These are phyloP conservation scores for Phoma sp. DNA, from an alignment of 2,329 filamentous ascomycete genomes.

Conservation along the genomic window DNA sequence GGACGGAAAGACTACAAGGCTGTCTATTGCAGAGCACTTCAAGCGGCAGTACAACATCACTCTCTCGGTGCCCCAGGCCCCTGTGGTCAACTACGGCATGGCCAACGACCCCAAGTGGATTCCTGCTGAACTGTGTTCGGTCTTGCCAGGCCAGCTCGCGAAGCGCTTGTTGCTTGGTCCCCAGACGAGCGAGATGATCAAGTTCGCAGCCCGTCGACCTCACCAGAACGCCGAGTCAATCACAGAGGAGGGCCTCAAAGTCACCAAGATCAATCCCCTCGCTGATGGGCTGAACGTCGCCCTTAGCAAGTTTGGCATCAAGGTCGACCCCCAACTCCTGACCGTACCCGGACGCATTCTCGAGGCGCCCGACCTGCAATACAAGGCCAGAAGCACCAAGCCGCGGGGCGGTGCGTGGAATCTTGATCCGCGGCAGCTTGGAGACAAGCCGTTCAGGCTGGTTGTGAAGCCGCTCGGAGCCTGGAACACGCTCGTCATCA, in stretches of 20 bases:
- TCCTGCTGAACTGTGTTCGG: constrained; percentile 40
- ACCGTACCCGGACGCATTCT: constrained; percentile 77
- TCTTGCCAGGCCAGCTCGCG: constrained; percentile 42
- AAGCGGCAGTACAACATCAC: constrained; percentile 27
- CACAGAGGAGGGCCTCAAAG: constrained; percentile 30
- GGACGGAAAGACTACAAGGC: constrained; percentile 16
- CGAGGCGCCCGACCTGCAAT: constrained; percentile 64
- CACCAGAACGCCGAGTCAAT: constrained; percentile 41
- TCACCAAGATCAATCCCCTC: constrained; percentile 33
- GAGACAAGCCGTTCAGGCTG: constrained; percentile 34
- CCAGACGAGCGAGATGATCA: constrained; percentile 42
- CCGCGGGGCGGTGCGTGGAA: constrained; percentile 72
- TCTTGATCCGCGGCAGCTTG: constrained; percentile 52
- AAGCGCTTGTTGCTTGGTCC: constrained; percentile 32
- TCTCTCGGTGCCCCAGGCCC: constrained; percentile 29
- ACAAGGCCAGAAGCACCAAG: constrained; percentile 51
- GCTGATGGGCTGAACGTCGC: constrained; percentile 29
- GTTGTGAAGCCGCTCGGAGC: constrained; percentile 24
- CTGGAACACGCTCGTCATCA: constrained; percentile 42
- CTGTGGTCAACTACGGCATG: constrained; percentile 38
- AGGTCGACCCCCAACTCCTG: constrained; percentile 66
- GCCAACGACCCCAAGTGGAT: constrained; percentile 37
- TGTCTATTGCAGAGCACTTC: constrained; percentile 33
- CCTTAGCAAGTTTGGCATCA: constrained; percentile 65
- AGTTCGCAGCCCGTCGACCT: constrained; percentile 41